Conservation (phyloP, 2,329 filamentous ascomycete genomes). For the Clarireedia sp. region DNA sequence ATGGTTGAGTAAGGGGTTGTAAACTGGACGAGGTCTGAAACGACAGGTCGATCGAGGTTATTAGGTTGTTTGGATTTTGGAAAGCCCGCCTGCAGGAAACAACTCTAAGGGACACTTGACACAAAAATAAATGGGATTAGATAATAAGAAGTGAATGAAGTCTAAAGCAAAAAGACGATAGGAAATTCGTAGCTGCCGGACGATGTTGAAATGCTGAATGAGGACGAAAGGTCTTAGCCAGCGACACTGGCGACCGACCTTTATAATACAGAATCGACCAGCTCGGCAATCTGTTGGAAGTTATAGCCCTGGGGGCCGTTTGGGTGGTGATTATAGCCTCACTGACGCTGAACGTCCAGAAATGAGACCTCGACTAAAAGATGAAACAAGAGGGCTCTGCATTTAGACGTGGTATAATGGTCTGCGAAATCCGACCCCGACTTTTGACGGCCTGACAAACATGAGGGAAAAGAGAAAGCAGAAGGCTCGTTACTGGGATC, state of each 20-base stretch:
- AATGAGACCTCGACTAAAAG: conserved; percentile 7
- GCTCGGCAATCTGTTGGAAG: conserved; percentile 7
- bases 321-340: conserved; percentile 7
- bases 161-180: conserved; percentile 6
- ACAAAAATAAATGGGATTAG: conserved; percentile 2
- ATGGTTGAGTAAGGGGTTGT: neutral
- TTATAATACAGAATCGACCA: conserved; percentile 11
- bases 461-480: conserved; percentile 1
- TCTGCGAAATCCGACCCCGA: conserved; percentile 5
- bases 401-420: conserved; percentile 3
- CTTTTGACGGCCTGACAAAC: neutral
- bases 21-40: neutral
- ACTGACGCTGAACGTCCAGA: conserved; percentile 8
- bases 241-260: conserved; percentile 4
- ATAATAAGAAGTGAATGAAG: conserved; percentile 4
- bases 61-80: neutral
- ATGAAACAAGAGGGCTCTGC: conserved; percentile 9
- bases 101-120: conserved; percentile 2
- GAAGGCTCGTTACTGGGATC: neutral
- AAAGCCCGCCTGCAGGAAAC: conserved; percentile 5
- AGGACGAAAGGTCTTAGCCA: conserved; percentile 11
- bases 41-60: neutral
- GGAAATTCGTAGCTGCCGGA: neutral
- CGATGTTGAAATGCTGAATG: conserved; percentile 3
- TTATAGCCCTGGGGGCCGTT: conserved; percentile 3